Percentiles rank a stretch among this genome's conserved stretches.
phyloP scores from a whole-genome alignment of 140 eudicot genomes.

The Senecio squalidus region DNA sequence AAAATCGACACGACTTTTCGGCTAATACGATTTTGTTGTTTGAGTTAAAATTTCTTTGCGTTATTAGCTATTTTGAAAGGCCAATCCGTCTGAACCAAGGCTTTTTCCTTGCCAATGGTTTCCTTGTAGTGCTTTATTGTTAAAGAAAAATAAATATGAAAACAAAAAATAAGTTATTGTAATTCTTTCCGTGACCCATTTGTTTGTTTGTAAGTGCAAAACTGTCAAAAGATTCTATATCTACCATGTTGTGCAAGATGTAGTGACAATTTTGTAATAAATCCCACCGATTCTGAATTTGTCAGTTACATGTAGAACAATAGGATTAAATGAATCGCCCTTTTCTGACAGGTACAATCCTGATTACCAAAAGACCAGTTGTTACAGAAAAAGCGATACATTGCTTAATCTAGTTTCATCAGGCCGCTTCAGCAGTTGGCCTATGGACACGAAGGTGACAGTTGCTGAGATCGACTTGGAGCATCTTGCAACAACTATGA shows the following conservation, averaged over 20 bases:
- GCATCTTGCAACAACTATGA: constrained; percentile 27
- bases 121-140: no score
- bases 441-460: neutral
- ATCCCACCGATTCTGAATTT: neutral
- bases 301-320: neutral
- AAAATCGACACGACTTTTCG: neutral
- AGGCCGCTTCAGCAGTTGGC: neutral
- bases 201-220: no score
- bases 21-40: neutral
- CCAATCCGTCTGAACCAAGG: neutral
- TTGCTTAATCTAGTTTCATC: neutral
- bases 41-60: neutral
- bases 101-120: no score
- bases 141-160: no score
- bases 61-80: neutral
- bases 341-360: constrained; percentile 25
- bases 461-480: constrained; percentile 24
- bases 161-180: no score
- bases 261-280: no score
- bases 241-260: no score
- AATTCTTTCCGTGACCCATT: no score
- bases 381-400: neutral
- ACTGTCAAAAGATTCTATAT: no score
- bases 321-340: constrained; percentile 6
- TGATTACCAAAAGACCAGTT: neutral